Evolutionary conservation across 1,139 yeast genomes (phyloP).

Genomic region (Meyerozyma sp.): DNA sequence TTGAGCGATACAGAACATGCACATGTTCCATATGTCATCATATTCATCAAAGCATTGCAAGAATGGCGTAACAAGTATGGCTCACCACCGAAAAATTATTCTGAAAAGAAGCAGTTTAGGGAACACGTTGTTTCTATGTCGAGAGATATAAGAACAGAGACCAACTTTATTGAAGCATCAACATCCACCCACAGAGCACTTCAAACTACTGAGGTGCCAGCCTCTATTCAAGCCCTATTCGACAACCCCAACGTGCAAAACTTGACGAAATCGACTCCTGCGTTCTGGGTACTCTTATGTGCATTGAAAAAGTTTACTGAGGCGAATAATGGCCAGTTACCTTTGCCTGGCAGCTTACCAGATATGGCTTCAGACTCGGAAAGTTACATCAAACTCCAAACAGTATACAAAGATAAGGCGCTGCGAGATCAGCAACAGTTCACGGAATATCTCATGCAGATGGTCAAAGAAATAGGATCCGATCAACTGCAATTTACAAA

Average conservation of each 20-base stretch:
- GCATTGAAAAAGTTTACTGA: conserved; percentile 51
- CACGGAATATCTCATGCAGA: conserved; percentile 21
- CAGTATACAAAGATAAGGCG: conserved; percentile 56
- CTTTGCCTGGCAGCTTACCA: conserved; percentile 72
- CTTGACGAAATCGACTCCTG: conserved; percentile 15
- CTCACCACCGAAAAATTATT: conserved; percentile 36
- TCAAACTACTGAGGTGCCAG: conserved; percentile 37
- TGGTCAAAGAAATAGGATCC: conserved; percentile 19
- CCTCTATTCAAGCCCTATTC: conserved; percentile 28
- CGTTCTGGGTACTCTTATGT: conserved; percentile 59
- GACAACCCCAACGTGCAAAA: conserved; percentile 14
- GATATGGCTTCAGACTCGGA: conserved; percentile 84
- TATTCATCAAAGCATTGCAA: conserved; percentile 54
- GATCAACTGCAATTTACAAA: conserved; percentile 21
- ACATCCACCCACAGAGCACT: conserved; percentile 51
- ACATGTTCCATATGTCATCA: conserved; percentile 68
- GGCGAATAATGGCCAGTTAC: conserved; percentile 40
- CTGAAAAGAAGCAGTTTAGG: conserved; percentile 48
- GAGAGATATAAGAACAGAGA: conserved; percentile 36
- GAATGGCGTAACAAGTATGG: conserved; percentile 34
- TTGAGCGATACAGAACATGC: conserved; percentile 52
- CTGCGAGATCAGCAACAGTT: conserved; percentile 42
- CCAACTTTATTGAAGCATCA: conserved; percentile 71
- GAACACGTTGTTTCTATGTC: conserved; percentile 28
- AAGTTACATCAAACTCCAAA: conserved; percentile 54